These are phyloP conservation scores for Cladosporium oxysporum DNA, from an alignment of 2,329 filamentous ascomycete genomes.

Conservation along the genomic window DNA sequence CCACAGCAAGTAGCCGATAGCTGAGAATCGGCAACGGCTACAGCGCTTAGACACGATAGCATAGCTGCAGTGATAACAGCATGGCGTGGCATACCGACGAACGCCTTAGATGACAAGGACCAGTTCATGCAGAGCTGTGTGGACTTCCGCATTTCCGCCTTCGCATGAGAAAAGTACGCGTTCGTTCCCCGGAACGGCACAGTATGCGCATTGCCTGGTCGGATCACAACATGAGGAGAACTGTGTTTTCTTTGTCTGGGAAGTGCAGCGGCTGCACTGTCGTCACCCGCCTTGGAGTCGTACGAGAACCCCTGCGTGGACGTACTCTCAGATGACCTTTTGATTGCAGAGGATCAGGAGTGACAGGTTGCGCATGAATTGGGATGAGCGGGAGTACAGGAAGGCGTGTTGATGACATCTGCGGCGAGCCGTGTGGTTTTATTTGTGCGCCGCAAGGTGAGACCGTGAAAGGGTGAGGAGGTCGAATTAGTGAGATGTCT, in stretches of 20 bases:
- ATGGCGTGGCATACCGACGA: not conserved
- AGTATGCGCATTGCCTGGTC: not conserved
- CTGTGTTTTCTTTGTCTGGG: slow-evolving; percentile 9
- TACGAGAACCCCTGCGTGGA: slow-evolving; percentile 10
- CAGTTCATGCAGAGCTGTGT: slow-evolving; percentile 16
- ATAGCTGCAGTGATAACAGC: not conserved
- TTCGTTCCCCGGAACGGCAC: not conserved
- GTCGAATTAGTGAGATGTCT: not conserved
- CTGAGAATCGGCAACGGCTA: not conserved
- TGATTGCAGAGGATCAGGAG: slow-evolving; percentile 11
- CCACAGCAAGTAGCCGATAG: slow-evolving; percentile 7
- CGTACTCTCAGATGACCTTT: slow-evolving; percentile 10
- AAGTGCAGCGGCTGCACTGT: slow-evolving; percentile 6
- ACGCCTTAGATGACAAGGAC: slow-evolving; percentile 1
- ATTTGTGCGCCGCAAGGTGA: slow-evolving; percentile 17
- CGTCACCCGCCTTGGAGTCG: slow-evolving; percentile 2
- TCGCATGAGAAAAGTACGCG: slow-evolving; percentile 5
- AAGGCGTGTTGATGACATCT: slow-evolving; percentile 13
- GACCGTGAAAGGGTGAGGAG: not conserved
- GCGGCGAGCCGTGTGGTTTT: slow-evolving; percentile 20
- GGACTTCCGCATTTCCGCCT: not conserved
- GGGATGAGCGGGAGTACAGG: not conserved
- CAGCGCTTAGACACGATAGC: slow-evolving; percentile 9
- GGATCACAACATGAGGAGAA: not conserved
- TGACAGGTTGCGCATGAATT: slow-evolving; percentile 14